Evolutionary conservation across 2,329 filamentous ascomycete genomes (phyloP).

Genomic region (Sphaceloma murrayae): DNA sequence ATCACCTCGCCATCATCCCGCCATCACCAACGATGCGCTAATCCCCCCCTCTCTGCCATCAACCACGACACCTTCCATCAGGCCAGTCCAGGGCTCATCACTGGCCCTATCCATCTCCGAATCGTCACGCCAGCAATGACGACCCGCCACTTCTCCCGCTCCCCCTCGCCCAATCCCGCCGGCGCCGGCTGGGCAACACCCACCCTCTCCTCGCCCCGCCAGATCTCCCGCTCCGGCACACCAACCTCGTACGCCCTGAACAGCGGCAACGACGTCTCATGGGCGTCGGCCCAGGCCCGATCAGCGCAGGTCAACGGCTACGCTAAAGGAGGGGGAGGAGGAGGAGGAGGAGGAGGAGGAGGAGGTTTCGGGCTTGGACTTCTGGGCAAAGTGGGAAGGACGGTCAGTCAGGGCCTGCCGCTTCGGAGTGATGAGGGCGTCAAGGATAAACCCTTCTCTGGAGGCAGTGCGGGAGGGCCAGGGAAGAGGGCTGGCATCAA

Average conservation of each 20-base stretch:
- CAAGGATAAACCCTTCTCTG: neutral
- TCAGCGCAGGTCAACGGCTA: conserved; percentile 65
- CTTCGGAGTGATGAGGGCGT: conserved; percentile 35
- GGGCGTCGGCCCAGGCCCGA: conserved; percentile 73
- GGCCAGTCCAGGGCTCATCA: no score
- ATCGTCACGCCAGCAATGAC: conserved; percentile 1
- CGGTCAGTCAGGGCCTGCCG: conserved; percentile 69
- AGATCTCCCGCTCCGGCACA: conserved; percentile 26
- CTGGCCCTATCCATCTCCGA: no score
- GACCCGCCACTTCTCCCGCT: conserved; percentile 54
- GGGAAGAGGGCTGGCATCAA: conserved; percentile 31
- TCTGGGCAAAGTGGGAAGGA: conserved; percentile 74
- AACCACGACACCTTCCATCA: no score
- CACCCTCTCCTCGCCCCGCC: conserved; percentile 63
- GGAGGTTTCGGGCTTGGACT: conserved; percentile 76
- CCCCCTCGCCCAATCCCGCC: conserved; percentile 71
- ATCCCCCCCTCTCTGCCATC: neutral
- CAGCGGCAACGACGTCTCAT: conserved; percentile 55
- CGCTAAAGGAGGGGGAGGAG: conserved; percentile 55
- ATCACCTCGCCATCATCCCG: neutral
- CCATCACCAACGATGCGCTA: conserved; percentile 8
- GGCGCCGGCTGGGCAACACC: conserved; percentile 85
- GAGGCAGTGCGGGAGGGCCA: neutral
- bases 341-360: conserved; percentile 45
- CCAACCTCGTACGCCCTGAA: conserved; percentile 35